These are phyloP conservation scores for Trichomonas vaginalis DNA, from an alignment of 208 protist species.

Conservation along the genomic window DNA sequence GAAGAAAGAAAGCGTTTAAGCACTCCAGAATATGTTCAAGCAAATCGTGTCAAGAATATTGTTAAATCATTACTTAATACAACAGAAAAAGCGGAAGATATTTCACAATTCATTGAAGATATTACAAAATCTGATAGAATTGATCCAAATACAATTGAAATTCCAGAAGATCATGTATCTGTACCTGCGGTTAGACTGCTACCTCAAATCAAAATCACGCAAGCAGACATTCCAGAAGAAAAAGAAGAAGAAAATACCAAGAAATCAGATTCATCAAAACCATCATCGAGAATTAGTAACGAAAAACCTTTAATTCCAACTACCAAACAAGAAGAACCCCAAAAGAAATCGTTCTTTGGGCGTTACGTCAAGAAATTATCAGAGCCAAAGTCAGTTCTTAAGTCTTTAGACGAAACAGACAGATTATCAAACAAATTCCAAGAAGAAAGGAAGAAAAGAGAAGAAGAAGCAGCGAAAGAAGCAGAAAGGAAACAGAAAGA, in stretches of 20 bases:
- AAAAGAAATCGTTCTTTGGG: background rate
- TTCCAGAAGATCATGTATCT: background rate
- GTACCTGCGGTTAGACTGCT: background rate
- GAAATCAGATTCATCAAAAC: background rate
- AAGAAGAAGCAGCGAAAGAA: background rate
- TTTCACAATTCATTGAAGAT: background rate
- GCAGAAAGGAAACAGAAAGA: background rate
- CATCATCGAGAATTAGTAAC: background rate
- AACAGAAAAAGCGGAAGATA: background rate
- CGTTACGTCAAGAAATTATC: background rate
- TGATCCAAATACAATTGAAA: background rate
- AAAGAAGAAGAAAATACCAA: background rate
- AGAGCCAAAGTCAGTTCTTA: background rate
- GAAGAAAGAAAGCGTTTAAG: background rate
- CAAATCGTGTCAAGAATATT: background rate
- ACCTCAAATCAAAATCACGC: background rate
- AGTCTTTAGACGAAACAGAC: background rate
- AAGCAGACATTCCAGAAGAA: background rate
- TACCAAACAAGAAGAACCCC: background rate
- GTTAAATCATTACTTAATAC: background rate
- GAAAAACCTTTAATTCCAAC: background rate
- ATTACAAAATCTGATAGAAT: conserved; percentile 5
- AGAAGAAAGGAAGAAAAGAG: background rate
- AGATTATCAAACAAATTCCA: background rate
- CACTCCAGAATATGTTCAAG: background rate